Base-by-base conservation (phyloP, 1,284 basidiomycete species). In the Wolfiporia cocos region DNA sequence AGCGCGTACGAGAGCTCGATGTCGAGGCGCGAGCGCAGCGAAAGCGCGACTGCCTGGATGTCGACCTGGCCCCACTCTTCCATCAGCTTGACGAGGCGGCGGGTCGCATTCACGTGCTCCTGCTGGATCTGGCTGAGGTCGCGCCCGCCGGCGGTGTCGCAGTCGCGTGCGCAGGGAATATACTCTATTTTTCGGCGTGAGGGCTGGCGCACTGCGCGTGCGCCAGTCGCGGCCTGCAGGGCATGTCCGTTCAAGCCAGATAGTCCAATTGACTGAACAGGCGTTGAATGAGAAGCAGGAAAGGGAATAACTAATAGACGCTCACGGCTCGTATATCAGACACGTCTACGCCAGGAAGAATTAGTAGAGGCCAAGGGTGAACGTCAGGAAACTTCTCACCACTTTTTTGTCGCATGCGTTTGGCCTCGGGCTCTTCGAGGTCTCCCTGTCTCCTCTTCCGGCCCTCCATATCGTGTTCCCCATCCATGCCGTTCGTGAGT, bases 1-100 rank as follows among this genome's bases (percentile, higher is more conserved):
- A 99, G 67, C 3, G 88, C 91, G 60, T 95, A 98, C 3, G 91
- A 83, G 33, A 96, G 67, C 59, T 99, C 94, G 33, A 76, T 73
- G 3, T 84, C 77, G 31, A 98, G 66, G 29, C 94, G 73, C 26
- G 90, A 95, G 29, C 92, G 83, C 39, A 99, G 65, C 23, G 90
- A 91, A 83, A 99, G 85, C 29, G 84, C 85, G 39, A 99, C 70
- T 6, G 81, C 81, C 57, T 94, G 90, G 40, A 98, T 81, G 53
- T 98, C 93, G 40, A 99, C 81, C 9, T 73, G 73, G 15, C 91
- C 91, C 76, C 84, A 91, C 50, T 86, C 92, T 57, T 77, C 81
- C 58, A 86, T 75, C 42, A 80, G 83, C 50, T 81, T 78, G 49
- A 83, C 69, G 31, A 69, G 75, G 40, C 76, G 73, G 44, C 70